Evolutionary conservation across 176 grass and related monocot species (phyloP), one percentile per base, ranked within the genome.

Genomic region (Paspalum notatum): DNA sequence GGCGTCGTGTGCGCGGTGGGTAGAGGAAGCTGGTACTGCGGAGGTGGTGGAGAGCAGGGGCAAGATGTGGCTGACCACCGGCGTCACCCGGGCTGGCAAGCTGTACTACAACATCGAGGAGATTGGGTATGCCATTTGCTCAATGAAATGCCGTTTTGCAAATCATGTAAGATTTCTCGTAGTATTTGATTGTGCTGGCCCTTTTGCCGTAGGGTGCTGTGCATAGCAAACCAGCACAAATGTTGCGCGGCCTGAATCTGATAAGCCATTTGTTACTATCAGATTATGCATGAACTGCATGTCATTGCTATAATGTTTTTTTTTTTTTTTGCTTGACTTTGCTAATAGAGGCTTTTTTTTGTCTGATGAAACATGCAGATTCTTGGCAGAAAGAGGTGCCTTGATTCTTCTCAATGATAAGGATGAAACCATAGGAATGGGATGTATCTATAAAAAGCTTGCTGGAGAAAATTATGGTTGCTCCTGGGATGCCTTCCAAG

Each of bases 51-150:
- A 95, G 44, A 90, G 77, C 58, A 95, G 89, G 49, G 92, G 92
- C 37, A 98, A 94, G 56, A 68, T 91, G 58, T 98, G 96, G 96
- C 58, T 86, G 70, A 95, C 85, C 71, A 93, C 92, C 1, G 88
- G 92, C 32, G 66, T 95, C 22, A 73, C 73, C 7, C 57, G 90
- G 40, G 79, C 76, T 6, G 75, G 67, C 78, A 93, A 91, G 60
- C 86, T 98, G 9, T 90, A 84, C 73, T 98, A 90, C 66, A 91
- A 93, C 43, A 55, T 98, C 22, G 96, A 98, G 88, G 96, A 98
- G 93, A 93, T 91, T 45, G 71, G 88, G 96, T 93, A 82, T 16
- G 71, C 56, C 26, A 77, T 8, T 41, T 85, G 72, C 85, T 85
- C 22, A 72, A 83, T 40, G 17, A 70, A 88, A 91, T 85, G 49